phyloP scores from a whole-genome alignment of 495 filamentous ascomycete species.

The Xylaria cubensis region DNA sequence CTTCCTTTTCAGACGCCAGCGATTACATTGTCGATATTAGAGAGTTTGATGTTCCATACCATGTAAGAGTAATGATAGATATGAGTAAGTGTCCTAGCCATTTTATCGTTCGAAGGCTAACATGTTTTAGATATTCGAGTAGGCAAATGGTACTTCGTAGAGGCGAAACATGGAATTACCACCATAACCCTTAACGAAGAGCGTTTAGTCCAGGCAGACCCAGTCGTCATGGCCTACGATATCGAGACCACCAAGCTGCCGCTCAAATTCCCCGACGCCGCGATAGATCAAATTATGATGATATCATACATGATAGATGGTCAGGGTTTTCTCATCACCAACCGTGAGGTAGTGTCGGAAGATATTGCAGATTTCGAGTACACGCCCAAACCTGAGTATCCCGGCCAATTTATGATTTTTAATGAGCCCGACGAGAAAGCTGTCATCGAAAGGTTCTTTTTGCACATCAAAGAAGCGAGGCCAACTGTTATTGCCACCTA shows the following conservation, averaged over 20 bases:
- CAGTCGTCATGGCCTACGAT: slow-evolving; percentile 95
- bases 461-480: slow-evolving; percentile 91
- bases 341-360: slow-evolving; percentile 96
- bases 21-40: slow-evolving; percentile 98
- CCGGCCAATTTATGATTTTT: slow-evolving; percentile 93
- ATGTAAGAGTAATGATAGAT: slow-evolving; percentile 98
- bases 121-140: slow-evolving; percentile 78
- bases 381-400: slow-evolving; percentile 94
- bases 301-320: slow-evolving; percentile 99
- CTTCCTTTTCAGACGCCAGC: slow-evolving; percentile 82
- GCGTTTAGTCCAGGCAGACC: slow-evolving; percentile 85
- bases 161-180: slow-evolving; percentile 88
- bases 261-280: slow-evolving; percentile 95
- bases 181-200: slow-evolving; percentile 86
- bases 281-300: slow-evolving; percentile 99
- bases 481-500: slow-evolving; percentile 98
- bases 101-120: slow-evolving; percentile 30
- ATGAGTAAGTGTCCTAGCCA: slow-evolving; percentile 62
- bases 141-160: slow-evolving; percentile 96
- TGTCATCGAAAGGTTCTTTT: slow-evolving; percentile 89
- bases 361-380: slow-evolving; percentile 99
- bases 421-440: slow-evolving; percentile 95
- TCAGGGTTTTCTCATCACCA: slow-evolving; percentile 97
- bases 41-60: slow-evolving; percentile 99
- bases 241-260: slow-evolving; percentile 98